Percentiles rank a stretch among this genome's conserved stretches.
Evolutionary conservation across 106 monocot genomes (phyloP).

Genomic region (Apostasia shenzhenica): DNA sequence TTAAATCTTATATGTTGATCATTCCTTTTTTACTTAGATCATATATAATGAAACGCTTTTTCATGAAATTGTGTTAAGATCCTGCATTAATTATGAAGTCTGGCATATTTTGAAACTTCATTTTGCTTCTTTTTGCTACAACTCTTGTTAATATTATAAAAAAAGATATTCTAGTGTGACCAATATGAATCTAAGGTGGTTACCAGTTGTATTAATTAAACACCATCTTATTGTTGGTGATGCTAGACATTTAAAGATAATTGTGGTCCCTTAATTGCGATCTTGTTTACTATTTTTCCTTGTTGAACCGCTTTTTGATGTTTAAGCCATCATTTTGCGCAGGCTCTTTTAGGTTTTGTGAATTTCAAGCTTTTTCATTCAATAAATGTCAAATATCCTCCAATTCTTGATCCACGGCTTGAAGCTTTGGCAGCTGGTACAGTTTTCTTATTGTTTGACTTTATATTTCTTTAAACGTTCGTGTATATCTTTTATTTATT

Average conservation of each 20-base stretch:
- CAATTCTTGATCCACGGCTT: constrained; percentile 77
- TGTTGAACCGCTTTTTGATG: background rate
- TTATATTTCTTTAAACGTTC: background rate
- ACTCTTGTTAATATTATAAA: no score
- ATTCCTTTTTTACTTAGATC: no score
- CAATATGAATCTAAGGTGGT: no score
- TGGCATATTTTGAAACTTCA: no score
- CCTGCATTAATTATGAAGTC: no score
- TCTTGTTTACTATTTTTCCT: background rate
- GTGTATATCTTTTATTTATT: background rate
- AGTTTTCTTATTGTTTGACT: constrained; percentile 5
- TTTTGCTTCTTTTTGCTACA: no score
- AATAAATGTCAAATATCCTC: constrained; percentile 85
- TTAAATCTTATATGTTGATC: no score
- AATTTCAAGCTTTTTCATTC: constrained; percentile 97
- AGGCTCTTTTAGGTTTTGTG: constrained; percentile 91
- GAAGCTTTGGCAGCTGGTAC: constrained; percentile 97
- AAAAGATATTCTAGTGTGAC: no score
- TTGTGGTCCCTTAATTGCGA: background rate
- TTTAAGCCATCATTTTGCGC: constrained; percentile 18
- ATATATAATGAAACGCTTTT: no score
- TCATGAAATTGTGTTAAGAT: no score
- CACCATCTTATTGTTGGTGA: background rate
- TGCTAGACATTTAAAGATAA: background rate
- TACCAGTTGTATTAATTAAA: no score